A percentile compares a stretch with the other conserved stretches of the same genome.
Evolutionary conservation across 768 basidiomycete species (phyloP).

Genomic region (Pholiota molesta): DNA sequence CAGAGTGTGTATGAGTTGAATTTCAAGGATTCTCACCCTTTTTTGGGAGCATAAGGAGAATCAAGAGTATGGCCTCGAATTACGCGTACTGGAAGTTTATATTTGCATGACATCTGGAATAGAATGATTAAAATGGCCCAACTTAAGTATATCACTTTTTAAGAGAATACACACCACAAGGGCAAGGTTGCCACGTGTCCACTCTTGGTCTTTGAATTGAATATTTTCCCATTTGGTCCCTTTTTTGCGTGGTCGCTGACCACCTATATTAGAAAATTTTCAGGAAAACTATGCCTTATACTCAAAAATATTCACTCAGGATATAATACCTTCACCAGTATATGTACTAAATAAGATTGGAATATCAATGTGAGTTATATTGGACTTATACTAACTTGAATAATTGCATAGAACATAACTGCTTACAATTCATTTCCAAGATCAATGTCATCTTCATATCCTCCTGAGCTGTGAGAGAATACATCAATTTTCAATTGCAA

Average conservation of each 20-base stretch:
- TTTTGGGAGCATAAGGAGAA: constrained; percentile 13
- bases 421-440: constrained; percentile 22
- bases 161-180: constrained; percentile 7
- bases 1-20: background rate
- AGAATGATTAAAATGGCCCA: background rate
- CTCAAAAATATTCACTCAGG: no score
- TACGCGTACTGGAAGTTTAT: constrained; percentile 16
- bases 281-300: no score
- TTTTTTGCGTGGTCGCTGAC: constrained; percentile 1
- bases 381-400: no score
- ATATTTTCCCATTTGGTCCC: constrained; percentile 4
- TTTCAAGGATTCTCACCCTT: constrained; percentile 9
- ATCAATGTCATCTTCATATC: constrained; percentile 24
- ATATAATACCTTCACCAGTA: constrained; percentile 16
- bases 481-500: background rate
- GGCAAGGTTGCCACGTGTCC: constrained; percentile 15
- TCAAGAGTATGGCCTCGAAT: constrained; percentile 15
- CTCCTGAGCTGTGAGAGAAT: constrained; percentile 13
- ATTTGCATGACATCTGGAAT: constrained; percentile 9
- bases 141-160: background rate
- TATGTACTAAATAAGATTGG: constrained; percentile 14
- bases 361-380: background rate
- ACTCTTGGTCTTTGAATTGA: constrained; percentile 18
- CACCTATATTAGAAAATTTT: background rate
- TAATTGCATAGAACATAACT: no score